Base-by-base conservation (phyloP, 176 grass and related monocot genomes). In the Aegilops tauschii region DNA sequence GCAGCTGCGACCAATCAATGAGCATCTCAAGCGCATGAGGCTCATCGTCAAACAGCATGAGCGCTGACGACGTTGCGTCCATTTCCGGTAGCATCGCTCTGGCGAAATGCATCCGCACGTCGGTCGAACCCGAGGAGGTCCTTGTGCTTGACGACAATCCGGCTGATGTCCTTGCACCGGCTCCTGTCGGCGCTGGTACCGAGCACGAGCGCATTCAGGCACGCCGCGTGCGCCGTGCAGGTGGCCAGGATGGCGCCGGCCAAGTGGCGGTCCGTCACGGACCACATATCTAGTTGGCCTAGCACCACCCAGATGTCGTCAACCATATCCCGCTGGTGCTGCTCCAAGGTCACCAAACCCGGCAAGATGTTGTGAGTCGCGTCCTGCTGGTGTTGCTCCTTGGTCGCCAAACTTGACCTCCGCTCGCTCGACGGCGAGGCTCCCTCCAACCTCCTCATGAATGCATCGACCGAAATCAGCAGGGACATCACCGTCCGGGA, bases 71-170 rank as follows among this genome's bases (percentile, higher is more conserved):
- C 4, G 47, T 5, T 50, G 47, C 4, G 31, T 70, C 68, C 10
- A 39, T 8, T 5, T 92, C 82, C 25, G 86, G 92, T 67, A 96
- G 86, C 89, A 93, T 36, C 69, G 89, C 75, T 62, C 65, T 56
- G 12, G 88, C 91, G 20, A 96, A 71, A 80, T 93, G 85, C 76
- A 63, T 82, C 82, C 94, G 91, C 4, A 82, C 76, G 63, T 90
- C 23, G 23, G 23, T 25, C 82, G 7, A 84, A 90, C 50, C 59
- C 40, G 10, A 89, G 69, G 73, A 96, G 25, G 76, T 93, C 89
- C 74, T 75, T 84, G 67, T 96, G 83, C 77, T 86, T 90, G 39
- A 85, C 3, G 34, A 70, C 34, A 65, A 96, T 39, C 91, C 94
- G 91, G 1, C 36, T 14, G 36, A 93, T 56, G 59, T 70, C 68